These are phyloP conservation scores for Fusarium coffeatum DNA, from an alignment of 2,329 filamentous ascomycete genomes.

Conservation along the genomic window DNA sequence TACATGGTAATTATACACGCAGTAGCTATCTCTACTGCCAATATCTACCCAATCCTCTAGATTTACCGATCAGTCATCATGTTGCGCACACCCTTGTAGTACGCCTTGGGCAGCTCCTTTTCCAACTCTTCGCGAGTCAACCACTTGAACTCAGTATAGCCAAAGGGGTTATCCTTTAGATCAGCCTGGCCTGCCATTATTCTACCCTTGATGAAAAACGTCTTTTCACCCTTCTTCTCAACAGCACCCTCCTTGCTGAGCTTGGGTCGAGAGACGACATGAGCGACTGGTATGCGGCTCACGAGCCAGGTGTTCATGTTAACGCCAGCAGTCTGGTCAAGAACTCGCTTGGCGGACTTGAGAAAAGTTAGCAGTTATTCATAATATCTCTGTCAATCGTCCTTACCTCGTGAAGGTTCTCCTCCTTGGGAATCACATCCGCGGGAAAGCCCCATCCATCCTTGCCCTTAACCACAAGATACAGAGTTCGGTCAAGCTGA, in stretches of 20 bases:
- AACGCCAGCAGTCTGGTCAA: conserved; percentile 80
- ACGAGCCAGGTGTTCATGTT: conserved; percentile 99
- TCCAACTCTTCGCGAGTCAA: conserved; percentile 88
- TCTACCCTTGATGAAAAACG: conserved; percentile 94
- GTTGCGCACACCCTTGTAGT: conserved; percentile 81
- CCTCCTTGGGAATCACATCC: conserved; percentile 73
- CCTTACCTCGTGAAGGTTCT: conserved; percentile 84
- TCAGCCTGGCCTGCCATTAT: conserved; percentile 98
- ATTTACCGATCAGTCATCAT: conserved; percentile 83
- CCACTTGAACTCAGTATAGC: conserved; percentile 89
- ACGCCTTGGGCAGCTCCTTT: conserved; percentile 71
- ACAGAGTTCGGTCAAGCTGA: conserved; percentile 82
- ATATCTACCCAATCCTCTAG: conserved; percentile 9
- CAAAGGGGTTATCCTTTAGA: conserved; percentile 75
- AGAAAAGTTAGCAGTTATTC: background rate
- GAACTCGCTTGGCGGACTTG: conserved; percentile 83
- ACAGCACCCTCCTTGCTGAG: conserved; percentile 58
- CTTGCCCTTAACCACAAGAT: conserved; percentile 82
- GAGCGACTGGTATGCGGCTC: conserved; percentile 87
- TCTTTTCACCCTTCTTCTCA: conserved; percentile 75
- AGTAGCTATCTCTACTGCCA: conserved; percentile 32
- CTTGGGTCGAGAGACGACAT: conserved; percentile 71
- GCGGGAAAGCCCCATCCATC: conserved; percentile 87
- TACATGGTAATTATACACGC: conserved; percentile 49
- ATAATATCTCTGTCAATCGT: background rate